A percentile compares a stretch with the other conserved stretches of the same genome.
Conservation (phyloP, 2,329 filamentous ascomycete genomes). For the Calonectria henricotiae region DNA sequence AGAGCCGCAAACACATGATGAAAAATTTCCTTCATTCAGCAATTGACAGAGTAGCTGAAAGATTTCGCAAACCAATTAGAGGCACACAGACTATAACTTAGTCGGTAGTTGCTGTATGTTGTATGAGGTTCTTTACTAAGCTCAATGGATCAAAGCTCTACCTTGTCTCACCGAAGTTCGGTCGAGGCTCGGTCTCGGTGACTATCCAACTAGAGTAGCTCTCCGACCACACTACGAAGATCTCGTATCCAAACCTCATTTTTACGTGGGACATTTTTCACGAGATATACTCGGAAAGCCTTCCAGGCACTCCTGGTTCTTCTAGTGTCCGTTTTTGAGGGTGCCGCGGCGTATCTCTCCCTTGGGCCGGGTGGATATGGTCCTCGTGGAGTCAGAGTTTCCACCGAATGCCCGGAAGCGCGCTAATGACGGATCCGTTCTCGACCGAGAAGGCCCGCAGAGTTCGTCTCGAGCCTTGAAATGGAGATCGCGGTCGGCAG, state of each 20-base stretch:
- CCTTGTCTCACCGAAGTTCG: neutral
- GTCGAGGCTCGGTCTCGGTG: neutral
- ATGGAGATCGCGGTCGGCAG: conserved; percentile 26
- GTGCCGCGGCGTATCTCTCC: conserved; percentile 42
- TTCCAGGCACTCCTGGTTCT: conserved; percentile 15
- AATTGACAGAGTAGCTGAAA: neutral
- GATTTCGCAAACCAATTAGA: neutral
- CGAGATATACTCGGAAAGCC: neutral
- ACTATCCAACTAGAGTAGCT: neutral
- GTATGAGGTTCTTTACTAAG: conserved; percentile 1
- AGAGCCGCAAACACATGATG: neutral
- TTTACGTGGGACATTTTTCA: neutral
- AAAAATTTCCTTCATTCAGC: neutral
- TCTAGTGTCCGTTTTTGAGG: conserved; percentile 41
- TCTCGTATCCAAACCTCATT: no score
- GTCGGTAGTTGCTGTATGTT: neutral
- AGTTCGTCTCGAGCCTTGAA: conserved; percentile 34
- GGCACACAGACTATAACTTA: neutral
- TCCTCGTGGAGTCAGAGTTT: conserved; percentile 45
- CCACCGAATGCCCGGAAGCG: conserved; percentile 40
- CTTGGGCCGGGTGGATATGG: conserved; percentile 52
- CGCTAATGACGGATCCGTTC: conserved; percentile 50
- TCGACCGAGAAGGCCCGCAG: conserved; percentile 21
- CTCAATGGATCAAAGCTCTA: conserved; percentile 1
- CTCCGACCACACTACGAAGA: neutral